A percentile compares a stretch with the other conserved stretches of the same genome.
These are phyloP conservation scores for Aspergillus egyptiacus DNA, from an alignment of 495 filamentous ascomycete genomes.

Conservation along the genomic window DNA sequence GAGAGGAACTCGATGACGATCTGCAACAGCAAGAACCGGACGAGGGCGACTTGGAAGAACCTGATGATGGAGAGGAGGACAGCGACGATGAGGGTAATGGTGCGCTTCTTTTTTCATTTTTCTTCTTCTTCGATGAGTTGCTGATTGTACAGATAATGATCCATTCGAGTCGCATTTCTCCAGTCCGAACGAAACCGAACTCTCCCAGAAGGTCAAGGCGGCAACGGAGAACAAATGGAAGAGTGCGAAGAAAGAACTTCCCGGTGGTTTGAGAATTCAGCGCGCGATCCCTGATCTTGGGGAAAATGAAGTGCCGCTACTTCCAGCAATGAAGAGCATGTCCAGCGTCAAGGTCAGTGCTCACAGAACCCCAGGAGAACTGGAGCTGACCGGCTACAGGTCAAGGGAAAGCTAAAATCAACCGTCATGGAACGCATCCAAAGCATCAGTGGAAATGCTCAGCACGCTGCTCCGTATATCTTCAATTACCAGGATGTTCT, in stretches of 20 bases:
- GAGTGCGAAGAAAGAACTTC: conserved; percentile 31
- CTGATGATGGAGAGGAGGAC: conserved; percentile 37
- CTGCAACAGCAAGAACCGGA: conserved; percentile 38
- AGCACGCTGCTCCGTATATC: conserved; percentile 38
- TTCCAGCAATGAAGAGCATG: conserved; percentile 34
- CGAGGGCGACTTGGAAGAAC: conserved; percentile 27
- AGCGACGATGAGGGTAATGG: conserved; percentile 39
- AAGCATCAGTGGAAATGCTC: conserved; percentile 27
- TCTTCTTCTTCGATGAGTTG: neutral
- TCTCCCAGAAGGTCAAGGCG: conserved; percentile 49
- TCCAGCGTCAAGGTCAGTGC: conserved; percentile 33
- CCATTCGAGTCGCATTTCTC: conserved; percentile 79
- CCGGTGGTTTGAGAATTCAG: conserved; percentile 41
- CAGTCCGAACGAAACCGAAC: conserved; percentile 49
- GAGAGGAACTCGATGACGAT: conserved; percentile 27
- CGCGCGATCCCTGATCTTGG: conserved; percentile 36
- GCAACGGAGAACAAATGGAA: conserved; percentile 54
- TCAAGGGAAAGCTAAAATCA: conserved; percentile 42
- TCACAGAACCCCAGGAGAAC: too few species aligned
- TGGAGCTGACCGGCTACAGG: conserved; percentile 18
- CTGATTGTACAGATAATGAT: conserved; percentile 42
- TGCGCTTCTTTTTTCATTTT: conserved; percentile 1
- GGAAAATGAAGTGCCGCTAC: conserved; percentile 20
- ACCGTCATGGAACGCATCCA: conserved; percentile 31
- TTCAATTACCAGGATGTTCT: conserved; percentile 78